phyloP scores from a whole-genome alignment of 371 early-diverging fungal genomes.

The Mucor racemosus region DNA sequence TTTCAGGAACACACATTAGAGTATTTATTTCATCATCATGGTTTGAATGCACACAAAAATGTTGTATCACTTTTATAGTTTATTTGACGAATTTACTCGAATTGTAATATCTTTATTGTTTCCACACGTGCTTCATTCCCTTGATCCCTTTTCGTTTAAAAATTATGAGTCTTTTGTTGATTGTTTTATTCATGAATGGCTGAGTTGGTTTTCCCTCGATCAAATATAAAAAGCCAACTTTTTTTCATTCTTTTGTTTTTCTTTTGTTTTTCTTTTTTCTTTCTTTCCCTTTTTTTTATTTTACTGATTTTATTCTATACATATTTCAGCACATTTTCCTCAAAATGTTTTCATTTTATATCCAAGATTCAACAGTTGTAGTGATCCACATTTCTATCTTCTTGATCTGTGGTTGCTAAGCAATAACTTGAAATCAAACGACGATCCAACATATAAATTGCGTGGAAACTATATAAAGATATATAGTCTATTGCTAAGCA shows the following conservation, averaged over 20 bases:
- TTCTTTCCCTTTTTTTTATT: constrained; percentile 2
- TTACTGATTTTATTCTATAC: not conserved
- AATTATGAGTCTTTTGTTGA: not conserved
- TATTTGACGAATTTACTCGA: not conserved
- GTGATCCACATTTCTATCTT: no score
- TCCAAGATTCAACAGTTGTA: no score
- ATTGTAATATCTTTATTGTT: not conserved
- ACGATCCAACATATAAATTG: no score
- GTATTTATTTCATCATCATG: not conserved
- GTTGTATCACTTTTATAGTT: not conserved
- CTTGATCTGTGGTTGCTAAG: no score
- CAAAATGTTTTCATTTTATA: not conserved
- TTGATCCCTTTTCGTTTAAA: not conserved
- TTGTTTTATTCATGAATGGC: constrained; percentile 1
- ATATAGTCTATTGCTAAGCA: no score
- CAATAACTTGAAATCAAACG: no score
- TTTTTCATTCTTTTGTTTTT: constrained; percentile 1
- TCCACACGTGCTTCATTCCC: constrained; percentile 2
- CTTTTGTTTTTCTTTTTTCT: constrained; percentile 6
- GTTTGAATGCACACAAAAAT: not conserved
- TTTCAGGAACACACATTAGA: constrained; percentile 2
- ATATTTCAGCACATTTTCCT: not conserved
- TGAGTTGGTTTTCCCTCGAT: constrained; percentile 1
- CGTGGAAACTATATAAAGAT: no score
- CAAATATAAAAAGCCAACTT: constrained; percentile 7